A percentile compares a stretch with the other conserved stretches of the same genome.
phyloP scores from a whole-genome alignment of 495 filamentous ascomycete genomes.

The Elasticomyces elasticus region DNA sequence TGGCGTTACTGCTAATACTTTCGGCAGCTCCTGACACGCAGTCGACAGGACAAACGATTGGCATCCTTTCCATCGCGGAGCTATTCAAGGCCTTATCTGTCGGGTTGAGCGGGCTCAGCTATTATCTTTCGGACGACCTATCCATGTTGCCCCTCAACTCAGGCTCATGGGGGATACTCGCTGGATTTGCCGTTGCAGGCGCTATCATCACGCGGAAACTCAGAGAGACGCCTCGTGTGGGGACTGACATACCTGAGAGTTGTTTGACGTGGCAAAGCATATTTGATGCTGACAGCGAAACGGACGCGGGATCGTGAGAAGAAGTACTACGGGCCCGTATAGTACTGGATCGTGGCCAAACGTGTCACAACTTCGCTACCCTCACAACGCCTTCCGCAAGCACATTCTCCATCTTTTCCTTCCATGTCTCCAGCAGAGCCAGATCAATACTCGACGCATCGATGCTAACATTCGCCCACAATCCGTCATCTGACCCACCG shows the following conservation, averaged over 20 bases:
- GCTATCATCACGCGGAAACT: constrained; percentile 36
- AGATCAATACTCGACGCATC: constrained; percentile 15
- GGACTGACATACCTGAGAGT: constrained; percentile 30
- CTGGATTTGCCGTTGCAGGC: constrained; percentile 31
- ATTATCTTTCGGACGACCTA: constrained; percentile 33
- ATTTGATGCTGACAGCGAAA: constrained; percentile 30
- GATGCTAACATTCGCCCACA: constrained; percentile 18
- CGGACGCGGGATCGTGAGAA: neutral
- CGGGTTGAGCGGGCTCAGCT: constrained; percentile 35
- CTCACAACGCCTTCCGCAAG: constrained; percentile 14
- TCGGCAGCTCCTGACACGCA: constrained; percentile 38
- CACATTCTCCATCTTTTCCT: constrained; percentile 22
- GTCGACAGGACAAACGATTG: constrained; percentile 38
- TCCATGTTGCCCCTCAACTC: constrained; percentile 32
- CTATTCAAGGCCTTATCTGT: constrained; percentile 38
- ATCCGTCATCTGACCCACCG: constrained; percentile 19
- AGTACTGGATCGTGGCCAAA: no score
- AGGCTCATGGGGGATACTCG: constrained; percentile 33
- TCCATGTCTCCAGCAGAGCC: constrained; percentile 23
- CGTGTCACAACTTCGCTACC: neutral
- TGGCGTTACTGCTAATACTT: constrained; percentile 36
- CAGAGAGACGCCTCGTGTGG: constrained; percentile 34
- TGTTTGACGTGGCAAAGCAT: constrained; percentile 39
- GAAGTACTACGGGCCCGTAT: neutral
- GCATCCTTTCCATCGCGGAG: constrained; percentile 36